Percentiles rank a stretch among this genome's conserved stretches.
phyloP scores from a whole-genome alignment of 2,329 filamentous ascomycete species.

The Sporothrix euskadiensis region DNA sequence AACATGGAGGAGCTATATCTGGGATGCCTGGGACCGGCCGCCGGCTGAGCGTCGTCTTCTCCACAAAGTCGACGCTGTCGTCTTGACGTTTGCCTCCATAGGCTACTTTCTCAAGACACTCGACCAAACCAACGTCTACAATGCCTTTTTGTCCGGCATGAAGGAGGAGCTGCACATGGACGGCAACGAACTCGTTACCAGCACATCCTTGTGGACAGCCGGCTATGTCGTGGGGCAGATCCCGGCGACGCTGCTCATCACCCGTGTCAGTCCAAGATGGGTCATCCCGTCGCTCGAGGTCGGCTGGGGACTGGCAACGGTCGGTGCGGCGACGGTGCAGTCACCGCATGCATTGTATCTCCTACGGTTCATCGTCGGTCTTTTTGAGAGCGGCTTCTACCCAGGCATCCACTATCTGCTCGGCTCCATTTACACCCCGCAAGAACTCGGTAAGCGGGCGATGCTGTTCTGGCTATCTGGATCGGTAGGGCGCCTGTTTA shows the following conservation, averaged over 20 bases:
- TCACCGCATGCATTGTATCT: conserved; percentile 43
- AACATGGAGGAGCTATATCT: conserved; percentile 44
- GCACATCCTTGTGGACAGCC: conserved; percentile 37
- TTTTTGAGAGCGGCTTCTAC: conserved; percentile 54
- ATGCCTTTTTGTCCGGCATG: conserved; percentile 53
- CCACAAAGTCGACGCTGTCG: conserved; percentile 42
- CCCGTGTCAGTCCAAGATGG: conserved; percentile 37
- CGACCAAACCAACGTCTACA: conserved; percentile 46
- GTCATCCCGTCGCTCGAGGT: conserved; percentile 39
- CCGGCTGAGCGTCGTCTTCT: conserved; percentile 39
- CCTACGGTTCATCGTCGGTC: conserved; percentile 56
- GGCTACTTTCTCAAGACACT: conserved; percentile 43
- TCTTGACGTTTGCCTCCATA: conserved; percentile 41
- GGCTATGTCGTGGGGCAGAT: conserved; percentile 37
- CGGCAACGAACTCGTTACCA: conserved; percentile 45
- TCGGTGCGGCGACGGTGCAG: conserved; percentile 34
- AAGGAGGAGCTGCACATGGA: conserved; percentile 47
- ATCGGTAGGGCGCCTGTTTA: conserved; percentile 47
- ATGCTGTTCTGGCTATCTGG: conserved; percentile 64
- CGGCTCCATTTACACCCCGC: conserved; percentile 59
- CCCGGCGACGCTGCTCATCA: conserved; percentile 34
- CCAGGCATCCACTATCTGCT: conserved; percentile 54
- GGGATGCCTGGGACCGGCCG: conserved; percentile 42
- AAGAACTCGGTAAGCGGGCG: conserved; percentile 62
- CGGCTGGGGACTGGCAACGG: conserved; percentile 38